Percentiles rank a stretch among this genome's conserved stretches.
Conservation (phyloP, 768 basidiomycete genomes). For the Tulasnella sp. region DNA sequence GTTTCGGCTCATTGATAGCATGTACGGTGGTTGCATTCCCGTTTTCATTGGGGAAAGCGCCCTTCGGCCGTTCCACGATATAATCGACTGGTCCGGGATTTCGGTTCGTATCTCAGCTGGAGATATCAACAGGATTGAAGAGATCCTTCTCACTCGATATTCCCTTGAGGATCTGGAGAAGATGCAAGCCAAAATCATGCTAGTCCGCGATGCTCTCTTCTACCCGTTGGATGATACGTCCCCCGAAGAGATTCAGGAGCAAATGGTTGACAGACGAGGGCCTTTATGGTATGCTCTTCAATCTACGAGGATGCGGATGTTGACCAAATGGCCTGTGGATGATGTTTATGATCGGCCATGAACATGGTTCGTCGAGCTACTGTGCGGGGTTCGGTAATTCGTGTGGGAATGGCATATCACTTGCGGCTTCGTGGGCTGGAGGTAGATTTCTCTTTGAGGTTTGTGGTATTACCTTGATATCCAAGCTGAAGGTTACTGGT, state of each 20-base stretch:
- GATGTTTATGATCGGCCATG: conserved; percentile 22
- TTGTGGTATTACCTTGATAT: too few species aligned
- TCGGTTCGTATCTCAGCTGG: conserved; percentile 46
- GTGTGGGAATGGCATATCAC: too few species aligned
- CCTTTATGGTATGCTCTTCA: conserved; percentile 48
- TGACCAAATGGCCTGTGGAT: conserved; percentile 43
- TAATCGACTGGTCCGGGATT: conserved; percentile 49
- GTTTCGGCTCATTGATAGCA: conserved; percentile 46
- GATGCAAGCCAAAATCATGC: conserved; percentile 46
- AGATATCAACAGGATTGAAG: conserved; percentile 46
- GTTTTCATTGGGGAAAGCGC: conserved; percentile 48
- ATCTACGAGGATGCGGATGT: conserved; percentile 44
- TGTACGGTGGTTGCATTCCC: conserved; percentile 51
- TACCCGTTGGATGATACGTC: conserved; percentile 44
- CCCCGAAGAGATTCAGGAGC: conserved; percentile 42
- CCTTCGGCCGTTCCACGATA: conserved; percentile 47
- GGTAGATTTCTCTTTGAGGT: too few species aligned
- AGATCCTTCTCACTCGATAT: conserved; percentile 44
- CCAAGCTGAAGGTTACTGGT: too few species aligned
- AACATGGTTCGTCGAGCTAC: not conserved
- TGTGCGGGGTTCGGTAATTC: too few species aligned
- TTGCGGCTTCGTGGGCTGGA: too few species aligned
- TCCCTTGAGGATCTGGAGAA: conserved; percentile 42
- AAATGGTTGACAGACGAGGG: conserved; percentile 39
- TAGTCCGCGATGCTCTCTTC: conserved; percentile 47